Evolutionary conservation across 371 early-diverging fungal species (phyloP).

Genomic region (Mucor sp.): DNA sequence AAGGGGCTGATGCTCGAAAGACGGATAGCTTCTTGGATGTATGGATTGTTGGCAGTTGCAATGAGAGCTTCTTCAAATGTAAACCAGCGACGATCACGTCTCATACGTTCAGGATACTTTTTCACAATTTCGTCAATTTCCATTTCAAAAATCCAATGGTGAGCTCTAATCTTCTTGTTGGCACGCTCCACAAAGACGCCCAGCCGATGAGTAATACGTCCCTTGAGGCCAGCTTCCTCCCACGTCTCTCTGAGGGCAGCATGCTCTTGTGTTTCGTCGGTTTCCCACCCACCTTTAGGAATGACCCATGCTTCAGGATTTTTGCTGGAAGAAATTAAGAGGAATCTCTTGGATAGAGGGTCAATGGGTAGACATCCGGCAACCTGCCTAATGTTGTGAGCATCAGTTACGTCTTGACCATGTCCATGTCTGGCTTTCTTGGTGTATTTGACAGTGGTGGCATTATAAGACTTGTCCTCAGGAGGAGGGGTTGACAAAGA

Average conservation of each 20-base stretch:
- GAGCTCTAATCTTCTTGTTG: conserved; percentile 54
- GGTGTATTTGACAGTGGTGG: conserved; percentile 31
- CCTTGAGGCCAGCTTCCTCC: conserved; percentile 69
- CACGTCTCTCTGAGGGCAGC: conserved; percentile 69
- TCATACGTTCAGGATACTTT: conserved; percentile 63
- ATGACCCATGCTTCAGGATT: conserved; percentile 58
- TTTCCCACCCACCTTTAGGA: conserved; percentile 74
- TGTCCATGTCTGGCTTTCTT: conserved; percentile 50
- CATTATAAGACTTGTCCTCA: background rate
- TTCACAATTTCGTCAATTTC: conserved; percentile 58
- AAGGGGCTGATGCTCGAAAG: conserved; percentile 34
- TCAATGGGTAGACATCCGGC: conserved; percentile 68
- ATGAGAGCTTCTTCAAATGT: conserved; percentile 61
- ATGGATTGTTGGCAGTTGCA: conserved; percentile 48
- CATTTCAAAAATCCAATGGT: conserved; percentile 65
- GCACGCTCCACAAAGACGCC: conserved; percentile 56
- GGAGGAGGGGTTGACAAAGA: conserved; percentile 14
- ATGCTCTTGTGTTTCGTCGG: conserved; percentile 65
- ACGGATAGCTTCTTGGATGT: conserved; percentile 60
- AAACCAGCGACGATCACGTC: conserved; percentile 66
- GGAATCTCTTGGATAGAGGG: conserved; percentile 45
- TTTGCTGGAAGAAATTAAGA: conserved; percentile 58
- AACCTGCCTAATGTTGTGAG: conserved; percentile 48
- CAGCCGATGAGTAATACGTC: conserved; percentile 50
- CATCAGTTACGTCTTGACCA: conserved; percentile 37